These are phyloP conservation scores for Microthlaspi erraticum DNA, from an alignment of 345 rosid genomes.

Conservation along the genomic window DNA sequence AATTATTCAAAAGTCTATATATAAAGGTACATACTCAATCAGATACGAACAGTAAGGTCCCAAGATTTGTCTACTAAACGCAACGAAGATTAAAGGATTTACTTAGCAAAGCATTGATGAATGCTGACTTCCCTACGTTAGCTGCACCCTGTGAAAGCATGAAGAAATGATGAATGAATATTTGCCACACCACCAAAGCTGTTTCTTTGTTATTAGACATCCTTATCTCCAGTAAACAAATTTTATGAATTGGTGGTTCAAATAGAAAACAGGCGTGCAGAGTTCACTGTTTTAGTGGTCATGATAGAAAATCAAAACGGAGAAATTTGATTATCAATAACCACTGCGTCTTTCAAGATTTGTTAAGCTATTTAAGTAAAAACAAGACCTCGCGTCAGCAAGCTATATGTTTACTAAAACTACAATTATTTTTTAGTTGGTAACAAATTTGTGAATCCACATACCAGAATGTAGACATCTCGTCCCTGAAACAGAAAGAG, in stretches of 20 bases:
- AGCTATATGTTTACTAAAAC: conserved; percentile 1
- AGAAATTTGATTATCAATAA: background rate
- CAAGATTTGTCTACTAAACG: background rate
- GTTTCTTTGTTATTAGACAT: too few relatives aligned
- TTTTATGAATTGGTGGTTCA: conserved; percentile 9
- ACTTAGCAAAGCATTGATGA: conserved; percentile 89
- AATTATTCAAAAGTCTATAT: too few relatives aligned
- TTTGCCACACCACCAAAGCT: background rate
- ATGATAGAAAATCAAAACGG: background rate
- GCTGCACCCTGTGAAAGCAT: conserved; percentile 76
- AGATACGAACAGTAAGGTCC: background rate
- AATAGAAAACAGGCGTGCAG: background rate
- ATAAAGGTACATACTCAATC: background rate
- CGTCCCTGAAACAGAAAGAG: conserved; percentile 79
- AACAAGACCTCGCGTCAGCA: conserved; percentile 5
- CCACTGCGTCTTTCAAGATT: conserved; percentile 3
- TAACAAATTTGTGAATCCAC: conserved; percentile 37
- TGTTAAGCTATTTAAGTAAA: background rate
- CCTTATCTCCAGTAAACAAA: conserved; percentile 16
- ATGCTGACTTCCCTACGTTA: conserved; percentile 98
- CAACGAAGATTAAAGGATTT: conserved; percentile 48
- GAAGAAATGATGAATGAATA: conserved; percentile 4
- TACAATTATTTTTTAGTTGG: background rate
- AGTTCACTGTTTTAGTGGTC: background rate
- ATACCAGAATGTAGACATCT: conserved; percentile 94